Evolutionary conservation across 257 asterid species (phyloP).

Genomic region (Echites panduratus): DNA sequence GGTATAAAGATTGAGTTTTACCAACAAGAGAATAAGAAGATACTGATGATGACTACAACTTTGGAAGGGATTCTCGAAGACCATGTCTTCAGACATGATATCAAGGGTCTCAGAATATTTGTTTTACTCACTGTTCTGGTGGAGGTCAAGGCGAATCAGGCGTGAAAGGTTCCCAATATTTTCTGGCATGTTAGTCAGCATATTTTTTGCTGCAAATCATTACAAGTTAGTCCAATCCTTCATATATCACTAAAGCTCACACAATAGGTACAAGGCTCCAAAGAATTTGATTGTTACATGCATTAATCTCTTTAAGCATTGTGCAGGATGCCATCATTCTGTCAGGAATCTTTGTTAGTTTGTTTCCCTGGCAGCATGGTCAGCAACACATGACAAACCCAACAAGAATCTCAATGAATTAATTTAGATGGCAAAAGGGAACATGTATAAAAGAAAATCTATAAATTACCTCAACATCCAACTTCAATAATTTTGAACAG

Average conservation of each 20-base stretch:
- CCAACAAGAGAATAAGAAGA: background rate
- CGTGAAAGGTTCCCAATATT: conserved; percentile 76
- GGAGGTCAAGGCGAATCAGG: conserved; percentile 78
- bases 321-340: conserved; percentile 68
- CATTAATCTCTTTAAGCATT: conserved; percentile 80
- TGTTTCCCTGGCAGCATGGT: conserved; percentile 64
- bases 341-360: conserved; percentile 52
- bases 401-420: conserved; percentile 14
- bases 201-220: conserved; percentile 58
- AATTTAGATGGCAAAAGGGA: conserved; percentile 5
- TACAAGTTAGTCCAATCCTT: conserved; percentile 17
- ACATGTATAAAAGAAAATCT: conserved; percentile 8
- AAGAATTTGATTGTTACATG: conserved; percentile 48
- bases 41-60: background rate
- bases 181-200: conserved; percentile 64
- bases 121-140: conserved; percentile 76
- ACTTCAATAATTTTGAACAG: conserved; percentile 67
- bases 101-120: conserved; percentile 12
- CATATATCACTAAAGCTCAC: conserved; percentile 20
- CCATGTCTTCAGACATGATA: background rate
- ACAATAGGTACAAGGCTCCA: conserved; percentile 2
- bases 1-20: conserved; percentile 5
- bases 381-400: conserved; percentile 3
- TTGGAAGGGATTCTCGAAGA: conserved; percentile 12
- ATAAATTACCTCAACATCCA: conserved; percentile 70